Evolutionary conservation across 2,329 filamentous ascomycete species (phyloP), one percentile per base, ranked within the genome.

Genomic region (Lecanicillium sp.): DNA sequence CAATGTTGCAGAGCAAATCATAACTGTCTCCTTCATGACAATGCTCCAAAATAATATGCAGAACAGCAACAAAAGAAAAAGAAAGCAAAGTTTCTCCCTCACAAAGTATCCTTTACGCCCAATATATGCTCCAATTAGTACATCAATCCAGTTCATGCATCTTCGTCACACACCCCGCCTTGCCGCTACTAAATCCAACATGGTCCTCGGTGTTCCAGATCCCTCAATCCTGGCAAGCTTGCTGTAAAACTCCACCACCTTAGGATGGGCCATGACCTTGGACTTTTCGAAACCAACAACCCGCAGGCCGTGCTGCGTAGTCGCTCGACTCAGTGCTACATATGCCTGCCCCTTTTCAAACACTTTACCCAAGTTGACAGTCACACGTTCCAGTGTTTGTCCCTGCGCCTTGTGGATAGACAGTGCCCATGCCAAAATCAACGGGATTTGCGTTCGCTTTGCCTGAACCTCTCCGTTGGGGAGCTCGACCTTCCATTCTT

Each of bases 311-410:
- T 78, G 73, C 64, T 95, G 88, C 42, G 74, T 85, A 2, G 87
- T 94, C 12, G 92, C 92, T 61, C 92, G 85, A 67, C 86, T 94
- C 12, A 98, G 76, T 37, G 92, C 92, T 37, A 98, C 92, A 55
- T 98, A 98, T 5, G 92, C 92, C 59, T 98, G 92, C 0, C 92
- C 92, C 60, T 95, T 95, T 58, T 98, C 92, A 51, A 98, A 98
- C 1, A 95, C 85, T 45, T 78, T 83, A 20, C 87, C 85, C 1
- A 98, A 70, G 56, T 98, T 88, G 18, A 98, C 92, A 55, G 94
- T 94, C 43, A 98, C 92, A 36, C 90, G 75, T 54, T 94, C 88
- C 18, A 95, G 67, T 1, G 90, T 96, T 59, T 96, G 90, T 2
- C 90, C 90, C 57, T 96, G 90, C 1, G 92, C 92, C 63, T 98